Evolutionary conservation across 768 basidiomycete species (phyloP).

Genomic region (Ramaria sp.): DNA sequence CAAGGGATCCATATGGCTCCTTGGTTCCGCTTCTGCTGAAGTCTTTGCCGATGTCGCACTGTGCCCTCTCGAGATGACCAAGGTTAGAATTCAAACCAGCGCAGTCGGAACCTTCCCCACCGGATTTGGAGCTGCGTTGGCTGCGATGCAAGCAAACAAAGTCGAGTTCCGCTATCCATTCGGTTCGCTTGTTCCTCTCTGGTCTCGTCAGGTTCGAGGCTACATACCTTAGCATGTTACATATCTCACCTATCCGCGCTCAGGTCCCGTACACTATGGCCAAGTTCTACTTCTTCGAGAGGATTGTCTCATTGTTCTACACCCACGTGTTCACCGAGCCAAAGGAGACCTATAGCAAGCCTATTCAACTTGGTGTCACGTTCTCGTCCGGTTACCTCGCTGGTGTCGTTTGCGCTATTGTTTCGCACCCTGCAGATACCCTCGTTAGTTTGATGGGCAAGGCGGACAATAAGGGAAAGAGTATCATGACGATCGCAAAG

Average conservation of each 20-base stretch:
- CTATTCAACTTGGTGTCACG: slow-evolving; percentile 81
- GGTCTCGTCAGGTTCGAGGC: slow-evolving; percentile 61
- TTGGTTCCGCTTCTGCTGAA: slow-evolving; percentile 88
- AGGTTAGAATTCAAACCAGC: slow-evolving; percentile 84
- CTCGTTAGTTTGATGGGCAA: slow-evolving; percentile 92
- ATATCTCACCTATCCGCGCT: not conserved
- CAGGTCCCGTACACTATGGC: slow-evolving; percentile 99
- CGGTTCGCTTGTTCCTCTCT: slow-evolving; percentile 75
- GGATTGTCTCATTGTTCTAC: slow-evolving; percentile 80
- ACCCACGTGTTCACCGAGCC: slow-evolving; percentile 75
- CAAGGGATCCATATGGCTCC: slow-evolving; percentile 89
- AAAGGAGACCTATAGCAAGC: slow-evolving; percentile 69
- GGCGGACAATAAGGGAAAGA: slow-evolving; percentile 74
- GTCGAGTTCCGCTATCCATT: slow-evolving; percentile 75
- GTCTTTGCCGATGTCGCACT: slow-evolving; percentile 94
- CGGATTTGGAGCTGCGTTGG: slow-evolving; percentile 57
- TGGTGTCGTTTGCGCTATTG: slow-evolving; percentile 91
- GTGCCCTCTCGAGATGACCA: slow-evolving; percentile 90
- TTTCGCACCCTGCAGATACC: slow-evolving; percentile 94
- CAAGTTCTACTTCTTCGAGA: slow-evolving; percentile 95
- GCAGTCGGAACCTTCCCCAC: slow-evolving; percentile 67
- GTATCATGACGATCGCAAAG: slow-evolving; percentile 52
- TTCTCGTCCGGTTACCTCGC: slow-evolving; percentile 89
- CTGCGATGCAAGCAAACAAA: slow-evolving; percentile 57
- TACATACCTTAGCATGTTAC: not conserved